Base-by-base conservation (phyloP, 2,329 filamentous ascomycete species). In the Cladophialophora yegresii region DNA sequence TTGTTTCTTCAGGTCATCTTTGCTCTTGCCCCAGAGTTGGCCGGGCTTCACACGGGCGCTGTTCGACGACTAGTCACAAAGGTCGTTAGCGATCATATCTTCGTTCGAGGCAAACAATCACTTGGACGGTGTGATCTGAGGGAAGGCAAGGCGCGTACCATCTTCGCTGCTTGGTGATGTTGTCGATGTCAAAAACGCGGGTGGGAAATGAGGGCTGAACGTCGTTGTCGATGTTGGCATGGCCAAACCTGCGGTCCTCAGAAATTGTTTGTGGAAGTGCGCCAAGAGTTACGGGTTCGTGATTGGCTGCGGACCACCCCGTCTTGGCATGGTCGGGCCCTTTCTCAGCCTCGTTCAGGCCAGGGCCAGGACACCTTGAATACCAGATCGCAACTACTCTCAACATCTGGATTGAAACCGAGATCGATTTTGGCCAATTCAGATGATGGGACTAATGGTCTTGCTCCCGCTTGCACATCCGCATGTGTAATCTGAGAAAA, bases 1-100 rank as follows among this genome's bases (percentile, higher is more conserved):
- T 83, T 96, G 92, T 87, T 95, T 96, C 80, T 87, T 87, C 82
- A 99, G 87, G 77, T 99, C 96, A 79, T 96, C 92, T 89, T 98
- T 98, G 89, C 87, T 93, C 92, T 99, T 99, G 85, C 87, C 88
- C 95, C 95, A 98, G 83, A 99, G 92, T 84, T 91, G 87, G 84
- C 87, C 87, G 82, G 93, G 89, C 90, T 97, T 98, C 84, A 99
- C 92, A 87, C 88, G 87, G 75, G 81, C 82, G 77, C 58, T 67
- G 66, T 83, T 79, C 80, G 86, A 87, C 84, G 87, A 50, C 47
- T 50, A 26, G 60, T n/a, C 9, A 54, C 3, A 8, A 3, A 6
- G 5, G 20, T n/a, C 47, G 47, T 51, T 20, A 51, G 32, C 51
- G 26, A 23, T 49, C 36, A 43, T n/a, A 28, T 58, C 55, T 55